Evolutionary conservation across 2,329 filamentous ascomycete genomes (phyloP), one percentile per base, ranked within the genome.

Genomic region (Lizonia empirigonia): DNA sequence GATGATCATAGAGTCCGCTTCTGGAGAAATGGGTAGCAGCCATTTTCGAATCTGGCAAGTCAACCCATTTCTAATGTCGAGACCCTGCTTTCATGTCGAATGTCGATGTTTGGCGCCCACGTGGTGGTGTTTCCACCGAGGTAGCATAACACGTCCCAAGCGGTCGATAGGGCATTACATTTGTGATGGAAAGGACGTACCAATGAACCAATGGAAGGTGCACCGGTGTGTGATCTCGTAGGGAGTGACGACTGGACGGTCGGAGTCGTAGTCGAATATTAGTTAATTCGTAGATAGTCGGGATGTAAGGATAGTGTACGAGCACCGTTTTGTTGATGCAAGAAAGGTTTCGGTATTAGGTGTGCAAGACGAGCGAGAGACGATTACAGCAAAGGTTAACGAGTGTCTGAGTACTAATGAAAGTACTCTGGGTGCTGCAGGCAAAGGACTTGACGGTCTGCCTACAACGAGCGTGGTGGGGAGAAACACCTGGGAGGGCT

Each of bases 391-490:
- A 48, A 53, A 42, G 38, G 39, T 42, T 37, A 58, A 64, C 55
- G 51, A 58, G 40, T 29, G 55, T 60, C 18, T 48, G 34, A 52
- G 50, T 53, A 53, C 50, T 53, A 53, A 34, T 40, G 34, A 45
- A 52, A 51, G 41, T 56, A 61, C 50, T 44, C 50, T 24, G 24
- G 34, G 23, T 50, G 58, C 60, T 64, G 60, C 48, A 58, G 64
- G 65, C 62, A 64, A 63, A 56, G 54, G 51, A 56, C 48, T 62
- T 65, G 50, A 56, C 41, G 36, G 57, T 52, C 49, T 58, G 58
- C 60, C 64, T 54, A 60, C 58, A 66, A 63, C 60, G 54, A 54
- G 49, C 46, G 50, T 50, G 59, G 62, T 59, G 50, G 55, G 51
- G 49, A 53, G 27, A 26, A 50, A 38, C 32, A 24, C 19, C 29